Evolutionary conservation across 2,329 filamentous ascomycete species (phyloP).

Genomic region (Ophiostoma tasmaniense): DNA sequence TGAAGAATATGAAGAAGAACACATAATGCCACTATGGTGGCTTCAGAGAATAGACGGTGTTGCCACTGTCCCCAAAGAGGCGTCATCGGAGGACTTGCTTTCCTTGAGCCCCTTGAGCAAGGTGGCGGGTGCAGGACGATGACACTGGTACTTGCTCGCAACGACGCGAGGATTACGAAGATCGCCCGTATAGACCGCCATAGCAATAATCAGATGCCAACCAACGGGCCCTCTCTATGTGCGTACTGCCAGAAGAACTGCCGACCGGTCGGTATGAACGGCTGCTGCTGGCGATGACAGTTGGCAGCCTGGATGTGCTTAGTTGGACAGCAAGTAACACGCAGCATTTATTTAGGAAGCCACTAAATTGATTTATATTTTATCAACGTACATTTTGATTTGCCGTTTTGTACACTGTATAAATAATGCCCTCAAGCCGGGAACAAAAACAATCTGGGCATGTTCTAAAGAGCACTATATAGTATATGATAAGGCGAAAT

Average conservation of each 20-base stretch:
- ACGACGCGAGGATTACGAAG: constrained; percentile 16
- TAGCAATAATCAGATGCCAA: constrained; percentile 13
- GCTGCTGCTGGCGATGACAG: constrained; percentile 19
- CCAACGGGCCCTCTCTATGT: constrained; percentile 2
- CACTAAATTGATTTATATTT: not conserved
- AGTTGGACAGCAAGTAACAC: constrained; percentile 14
- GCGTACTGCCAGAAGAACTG: constrained; percentile 28
- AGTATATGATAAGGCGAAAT: not conserved
- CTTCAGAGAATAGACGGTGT: constrained; percentile 20
- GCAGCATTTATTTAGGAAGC: not conserved
- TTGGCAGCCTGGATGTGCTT: constrained; percentile 18
- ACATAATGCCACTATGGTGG: constrained; percentile 22
- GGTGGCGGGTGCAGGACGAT: constrained; percentile 25
- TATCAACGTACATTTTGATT: not conserved
- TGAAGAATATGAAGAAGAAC: constrained; percentile 8
- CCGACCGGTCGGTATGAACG: constrained; percentile 30
- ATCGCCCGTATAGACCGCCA: not conserved
- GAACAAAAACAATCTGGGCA: not conserved
- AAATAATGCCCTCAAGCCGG: too few relatives aligned
- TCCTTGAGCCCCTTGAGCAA: constrained; percentile 22
- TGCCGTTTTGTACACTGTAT: not conserved
- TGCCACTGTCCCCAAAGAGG: not conserved
- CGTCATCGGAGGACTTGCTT: constrained; percentile 9
- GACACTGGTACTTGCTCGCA: constrained; percentile 26
- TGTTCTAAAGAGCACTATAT: not conserved